Evolutionary conservation across 1,139 yeast genomes (phyloP), one percentile per base, ranked within the genome.

Genomic region (Zygoascus hellenicus): DNA sequence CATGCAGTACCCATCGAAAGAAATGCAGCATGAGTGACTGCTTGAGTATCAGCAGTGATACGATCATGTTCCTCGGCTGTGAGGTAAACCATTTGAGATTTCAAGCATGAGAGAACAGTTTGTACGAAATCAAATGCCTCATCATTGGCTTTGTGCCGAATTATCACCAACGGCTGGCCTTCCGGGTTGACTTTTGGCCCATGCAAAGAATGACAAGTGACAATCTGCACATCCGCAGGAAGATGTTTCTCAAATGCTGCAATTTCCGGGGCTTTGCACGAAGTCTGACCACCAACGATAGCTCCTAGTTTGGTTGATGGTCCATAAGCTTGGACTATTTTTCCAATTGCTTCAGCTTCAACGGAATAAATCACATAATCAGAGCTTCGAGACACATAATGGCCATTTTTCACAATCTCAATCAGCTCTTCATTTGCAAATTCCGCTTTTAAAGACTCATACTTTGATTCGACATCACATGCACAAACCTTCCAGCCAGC

Each of bases 11-110:
- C 98, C 98, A 92, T 92, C 46, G 94, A 84, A 51, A 92, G 71
- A 61, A 92, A 92, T 0, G 97, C 97, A 5, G 97, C 97, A 63
- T 92, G 98, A 0, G 98, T 92, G 13, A 92, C 97, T 0, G 97
- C 98, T 65, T 92, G 98, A 3, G 97, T 94, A 63, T 92, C 98
- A 0, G 98, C 98, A 0, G 98, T 92, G 51, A 92, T 92, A 55
- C 78, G 78, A 62, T 92, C 98, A 64, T 92, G 98, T 60, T 90
- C 89, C 51, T 78, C 74, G 5, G 95, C 96, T 0, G 88, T 75
- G 38, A 92, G 70, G 47, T 78, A 75, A n/a, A 89, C 97, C 39
- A 77, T 73, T 56, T 84, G 84, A 15, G 96, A 86, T 36, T 83
- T 71, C 51, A 92, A 74, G 60, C 96, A 86, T 1, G 83, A 69